Evolutionary conservation across 768 basidiomycete genomes (phyloP).

Genomic region (Trametes gibbosa): DNA sequence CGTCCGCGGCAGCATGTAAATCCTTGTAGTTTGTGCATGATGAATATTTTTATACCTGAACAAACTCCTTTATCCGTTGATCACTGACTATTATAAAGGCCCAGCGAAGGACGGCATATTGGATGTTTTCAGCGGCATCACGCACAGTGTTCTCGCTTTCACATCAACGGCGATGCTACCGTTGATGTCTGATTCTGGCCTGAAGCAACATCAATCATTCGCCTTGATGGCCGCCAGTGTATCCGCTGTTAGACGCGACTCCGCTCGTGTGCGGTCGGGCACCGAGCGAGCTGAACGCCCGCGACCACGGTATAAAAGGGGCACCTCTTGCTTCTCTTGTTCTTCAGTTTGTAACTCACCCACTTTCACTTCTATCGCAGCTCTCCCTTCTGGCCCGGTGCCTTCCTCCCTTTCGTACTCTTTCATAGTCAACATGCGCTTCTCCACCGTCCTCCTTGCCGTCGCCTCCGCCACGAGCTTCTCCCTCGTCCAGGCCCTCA

Average conservation of each 20-base stretch:
- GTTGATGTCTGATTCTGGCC: not conserved
- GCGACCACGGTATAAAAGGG: constrained; percentile 3
- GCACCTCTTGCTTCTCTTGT: not conserved
- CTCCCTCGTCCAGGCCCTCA: constrained; percentile 1
- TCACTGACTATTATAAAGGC: not conserved
- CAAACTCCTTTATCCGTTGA: no score
- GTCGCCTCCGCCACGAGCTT: constrained; percentile 5
- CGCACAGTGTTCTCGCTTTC: not conserved
- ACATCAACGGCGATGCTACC: not conserved
- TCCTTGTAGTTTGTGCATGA: no score
- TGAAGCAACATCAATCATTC: not conserved
- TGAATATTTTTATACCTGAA: no score
- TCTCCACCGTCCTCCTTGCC: constrained; percentile 11
- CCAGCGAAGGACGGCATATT: not conserved
- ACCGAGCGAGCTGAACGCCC: not conserved
- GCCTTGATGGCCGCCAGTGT: not conserved
- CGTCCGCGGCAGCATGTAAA: no score
- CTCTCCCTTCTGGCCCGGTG: constrained; percentile 11
- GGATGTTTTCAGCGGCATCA: not conserved
- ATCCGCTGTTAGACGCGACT: not conserved
- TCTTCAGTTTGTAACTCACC: constrained; percentile 21
- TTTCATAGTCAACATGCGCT: constrained; percentile 14
- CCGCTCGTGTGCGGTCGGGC: not conserved
- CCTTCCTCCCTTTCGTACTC: constrained; percentile 10
- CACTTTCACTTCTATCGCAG: constrained; percentile 17